Evolutionary conservation across 345 rosid species (phyloP), one percentile per base, ranked within the genome.

Genomic region (Crucihimalaya himalaica): DNA sequence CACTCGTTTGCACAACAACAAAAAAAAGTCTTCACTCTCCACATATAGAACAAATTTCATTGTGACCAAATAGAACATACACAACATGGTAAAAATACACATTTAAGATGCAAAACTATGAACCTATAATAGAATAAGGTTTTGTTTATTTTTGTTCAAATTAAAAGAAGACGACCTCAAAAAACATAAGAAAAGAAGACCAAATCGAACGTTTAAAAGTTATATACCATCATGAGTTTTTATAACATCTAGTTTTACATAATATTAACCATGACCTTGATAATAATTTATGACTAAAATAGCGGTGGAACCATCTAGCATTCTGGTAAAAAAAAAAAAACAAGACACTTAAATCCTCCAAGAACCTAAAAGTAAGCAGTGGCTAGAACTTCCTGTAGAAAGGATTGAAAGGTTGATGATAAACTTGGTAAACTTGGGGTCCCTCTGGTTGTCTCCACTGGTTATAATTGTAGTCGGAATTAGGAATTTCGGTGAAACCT

Each of bases 361-460:
- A 28, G 20, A 28, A 14, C 54, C 28, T 53, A 40, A 12, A 1
- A 52, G 20, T 14, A 23, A 23, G 37, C 35, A 37, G n/a, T 1
- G 3, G 40, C 57, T 53, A 53, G 19, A 3, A 2, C 11, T 52
- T 52, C 18, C 13, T 32, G 35, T 52, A 29, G 6, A 10, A 20
- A 62, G 53, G 63, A 52, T 62, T 9, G 6, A 28, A n/a, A 29
- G 25, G 70, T 37, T 53, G 77, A 55, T 53, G 77, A 55, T 64
- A 43, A 32, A 5, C 3, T 0, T 23, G 48, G 34, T 15, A 19
- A 31, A 1, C 6, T 8, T 32, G 65, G 40, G 21, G 21, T 8
- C 5, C n/a, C 28, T 16, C 50, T 35, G 51, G 21, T 13, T 55
- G 58, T 65, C 40, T 13, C 23, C n/a, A 31, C 46, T 25, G 71